Evolutionary conservation across 164 flowering plant species (phyloP).

Genomic region (Stephania cephalantha): DNA sequence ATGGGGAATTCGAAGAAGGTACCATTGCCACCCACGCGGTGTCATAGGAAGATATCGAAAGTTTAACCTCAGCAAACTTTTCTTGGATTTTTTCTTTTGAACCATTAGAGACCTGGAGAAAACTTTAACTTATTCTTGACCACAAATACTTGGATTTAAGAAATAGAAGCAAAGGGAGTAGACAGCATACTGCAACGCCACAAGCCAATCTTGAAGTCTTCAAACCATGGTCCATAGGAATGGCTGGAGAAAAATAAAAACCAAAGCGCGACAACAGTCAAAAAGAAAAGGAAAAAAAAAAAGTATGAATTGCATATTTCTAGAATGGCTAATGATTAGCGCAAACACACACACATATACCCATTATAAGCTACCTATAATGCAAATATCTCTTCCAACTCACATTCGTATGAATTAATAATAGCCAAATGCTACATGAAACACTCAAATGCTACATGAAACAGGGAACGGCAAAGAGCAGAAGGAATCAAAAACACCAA

Average conservation of each 20-base stretch:
- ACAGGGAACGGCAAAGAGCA: too few relatives aligned
- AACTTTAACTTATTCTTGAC: background rate
- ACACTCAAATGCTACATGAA: too few relatives aligned
- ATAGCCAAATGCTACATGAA: too few relatives aligned
- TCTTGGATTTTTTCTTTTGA: conserved; percentile 45
- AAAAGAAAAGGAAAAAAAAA: background rate
- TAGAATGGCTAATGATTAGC: too few relatives aligned
- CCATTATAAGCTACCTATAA: too few relatives aligned
- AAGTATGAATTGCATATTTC: too few relatives aligned
- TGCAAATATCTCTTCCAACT: too few relatives aligned
- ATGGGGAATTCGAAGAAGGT: conserved; percentile 44
- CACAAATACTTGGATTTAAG: background rate
- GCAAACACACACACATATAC: too few relatives aligned
- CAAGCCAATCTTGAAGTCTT: background rate
- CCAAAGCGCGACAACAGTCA: background rate
- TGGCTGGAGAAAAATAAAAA: background rate
- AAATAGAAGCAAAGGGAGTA: background rate
- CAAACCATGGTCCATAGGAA: background rate
- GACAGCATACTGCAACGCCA: background rate
- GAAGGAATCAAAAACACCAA: too few relatives aligned
- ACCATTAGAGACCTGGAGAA: conserved; percentile 27
- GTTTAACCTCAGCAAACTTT: conserved; percentile 43
- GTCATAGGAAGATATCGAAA: conserved; percentile 77
- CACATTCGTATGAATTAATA: too few relatives aligned
- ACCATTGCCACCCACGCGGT: conserved; percentile 98